Evolutionary conservation across 23 red algal genomes (phyloP).

Genomic region (Gracilaria domingensis): DNA sequence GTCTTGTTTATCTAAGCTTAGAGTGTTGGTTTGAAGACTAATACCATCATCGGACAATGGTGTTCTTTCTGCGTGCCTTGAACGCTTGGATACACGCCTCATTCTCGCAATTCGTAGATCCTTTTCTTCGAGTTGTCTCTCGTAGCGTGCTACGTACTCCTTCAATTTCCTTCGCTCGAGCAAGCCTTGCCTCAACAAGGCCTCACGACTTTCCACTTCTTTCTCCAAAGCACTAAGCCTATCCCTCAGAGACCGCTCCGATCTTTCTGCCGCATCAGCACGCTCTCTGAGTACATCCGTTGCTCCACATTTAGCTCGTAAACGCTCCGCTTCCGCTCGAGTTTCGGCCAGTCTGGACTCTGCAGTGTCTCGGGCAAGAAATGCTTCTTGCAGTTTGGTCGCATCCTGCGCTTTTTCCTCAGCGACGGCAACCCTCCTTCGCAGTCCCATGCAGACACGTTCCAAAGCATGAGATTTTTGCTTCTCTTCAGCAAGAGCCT

Average conservation of each 20-base stretch:
- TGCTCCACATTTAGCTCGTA: conserved; percentile 40
- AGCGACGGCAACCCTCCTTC: conserved; percentile 56
- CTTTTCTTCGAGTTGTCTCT: conserved; percentile 59
- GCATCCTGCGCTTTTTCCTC: conserved; percentile 58
- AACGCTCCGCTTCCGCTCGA: conserved; percentile 51
- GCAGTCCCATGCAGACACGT: conserved; percentile 58
- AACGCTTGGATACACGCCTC: conserved; percentile 28
- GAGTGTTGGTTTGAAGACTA: conserved; percentile 16
- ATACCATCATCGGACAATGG: not conserved
- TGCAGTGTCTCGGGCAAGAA: conserved; percentile 40
- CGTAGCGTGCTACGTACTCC: conserved; percentile 35
- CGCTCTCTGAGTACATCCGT: conserved; percentile 57
- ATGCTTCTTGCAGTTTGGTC: conserved; percentile 42
- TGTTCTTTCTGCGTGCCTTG: not conserved
- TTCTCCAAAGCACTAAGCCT: conserved; percentile 40
- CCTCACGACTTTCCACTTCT: conserved; percentile 59
- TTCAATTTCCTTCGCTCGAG: conserved; percentile 43
- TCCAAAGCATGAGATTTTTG: conserved; percentile 43
- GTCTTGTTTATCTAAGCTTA: conserved; percentile 27
- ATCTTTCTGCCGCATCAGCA: conserved; percentile 58
- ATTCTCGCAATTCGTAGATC: conserved; percentile 38
- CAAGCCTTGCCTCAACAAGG: conserved; percentile 41
- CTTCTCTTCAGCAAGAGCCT: conserved; percentile 32
- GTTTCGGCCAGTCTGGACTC: conserved; percentile 59
- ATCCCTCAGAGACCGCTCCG: conserved; percentile 54